Evolutionary conservation across 352 stramenopile genomes (phyloP).

Genomic region (Ochromonadaceae sp.): DNA sequence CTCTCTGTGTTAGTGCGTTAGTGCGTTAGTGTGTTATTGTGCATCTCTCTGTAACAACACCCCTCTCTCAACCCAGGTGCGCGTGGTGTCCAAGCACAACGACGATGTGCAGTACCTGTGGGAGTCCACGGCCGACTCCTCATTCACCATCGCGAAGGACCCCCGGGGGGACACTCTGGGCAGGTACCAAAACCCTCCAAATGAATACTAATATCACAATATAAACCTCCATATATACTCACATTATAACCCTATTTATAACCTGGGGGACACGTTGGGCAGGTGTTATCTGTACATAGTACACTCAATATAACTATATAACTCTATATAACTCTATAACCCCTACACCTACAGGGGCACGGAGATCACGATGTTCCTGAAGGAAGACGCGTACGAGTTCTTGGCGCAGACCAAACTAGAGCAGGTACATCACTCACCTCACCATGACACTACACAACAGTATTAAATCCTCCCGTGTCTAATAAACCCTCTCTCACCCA

Average conservation of each 20-base stretch:
- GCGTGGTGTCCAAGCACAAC: slow-evolving; percentile 92
- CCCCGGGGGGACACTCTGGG: slow-evolving; percentile 81
- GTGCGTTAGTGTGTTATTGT: background rate
- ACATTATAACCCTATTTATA: background rate
- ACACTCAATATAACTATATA: background rate
- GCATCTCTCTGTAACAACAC: background rate
- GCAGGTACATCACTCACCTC: no score
- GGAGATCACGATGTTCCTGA: slow-evolving; percentile 97
- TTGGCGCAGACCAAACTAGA: slow-evolving; percentile 81
- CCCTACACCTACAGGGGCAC: slow-evolving; percentile 56
- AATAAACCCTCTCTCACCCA: no score
- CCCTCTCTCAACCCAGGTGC: slow-evolving; percentile 22
- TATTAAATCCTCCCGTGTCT: no score
- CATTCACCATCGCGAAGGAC: slow-evolving; percentile 89
- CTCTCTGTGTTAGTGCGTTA: background rate
- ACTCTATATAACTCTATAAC: background rate
- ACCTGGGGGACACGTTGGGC: background rate
- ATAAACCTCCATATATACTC: background rate
- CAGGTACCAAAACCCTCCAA: background rate
- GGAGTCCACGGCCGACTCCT: slow-evolving; percentile 88
- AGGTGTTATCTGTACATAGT: slow-evolving; percentile 11
- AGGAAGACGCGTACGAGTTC: slow-evolving; percentile 93
- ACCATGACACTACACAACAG: no score
- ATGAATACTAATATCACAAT: background rate
- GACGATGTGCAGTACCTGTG: slow-evolving; percentile 94